Percentiles rank a stretch among this genome's conserved stretches.
phyloP scores from a whole-genome alignment of 164 flowering plant species.

The Paratinospora sagittata region DNA sequence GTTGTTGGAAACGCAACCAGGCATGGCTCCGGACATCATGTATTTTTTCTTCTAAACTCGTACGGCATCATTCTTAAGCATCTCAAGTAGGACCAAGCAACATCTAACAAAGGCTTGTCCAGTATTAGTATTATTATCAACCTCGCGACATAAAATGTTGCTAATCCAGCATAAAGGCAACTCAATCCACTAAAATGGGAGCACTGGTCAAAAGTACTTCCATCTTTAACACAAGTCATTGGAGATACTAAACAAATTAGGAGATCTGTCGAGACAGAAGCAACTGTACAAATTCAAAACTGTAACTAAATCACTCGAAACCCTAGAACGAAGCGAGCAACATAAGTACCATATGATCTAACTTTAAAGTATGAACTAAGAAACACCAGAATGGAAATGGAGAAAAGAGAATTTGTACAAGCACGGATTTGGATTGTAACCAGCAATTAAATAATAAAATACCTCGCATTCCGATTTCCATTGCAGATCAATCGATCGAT shows the following conservation, averaged over 20 bases:
- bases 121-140: neutral
- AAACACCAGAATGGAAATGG: neutral
- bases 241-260: no score
- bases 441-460: neutral
- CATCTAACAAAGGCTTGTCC: neutral
- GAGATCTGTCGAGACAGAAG: no score
- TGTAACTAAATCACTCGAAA: neutral
- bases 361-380: neutral
- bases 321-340: neutral
- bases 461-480: constrained; percentile 1
- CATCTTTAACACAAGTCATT: no score
- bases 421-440: neutral
- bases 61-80: no score
- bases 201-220: neutral
- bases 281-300: neutral
- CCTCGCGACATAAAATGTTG: neutral
- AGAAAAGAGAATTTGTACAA: neutral
- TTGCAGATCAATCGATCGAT: neutral
- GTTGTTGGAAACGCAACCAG: neutral
- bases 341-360: neutral
- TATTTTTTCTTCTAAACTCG: neutral
- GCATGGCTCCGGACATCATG: neutral
- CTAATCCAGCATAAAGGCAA: neutral
- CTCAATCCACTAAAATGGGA: neutral
- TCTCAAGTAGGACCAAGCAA: neutral